Evolutionary conservation across 1,139 yeast genomes (phyloP).

Genomic region (Scheffersomyces parashehatae): DNA sequence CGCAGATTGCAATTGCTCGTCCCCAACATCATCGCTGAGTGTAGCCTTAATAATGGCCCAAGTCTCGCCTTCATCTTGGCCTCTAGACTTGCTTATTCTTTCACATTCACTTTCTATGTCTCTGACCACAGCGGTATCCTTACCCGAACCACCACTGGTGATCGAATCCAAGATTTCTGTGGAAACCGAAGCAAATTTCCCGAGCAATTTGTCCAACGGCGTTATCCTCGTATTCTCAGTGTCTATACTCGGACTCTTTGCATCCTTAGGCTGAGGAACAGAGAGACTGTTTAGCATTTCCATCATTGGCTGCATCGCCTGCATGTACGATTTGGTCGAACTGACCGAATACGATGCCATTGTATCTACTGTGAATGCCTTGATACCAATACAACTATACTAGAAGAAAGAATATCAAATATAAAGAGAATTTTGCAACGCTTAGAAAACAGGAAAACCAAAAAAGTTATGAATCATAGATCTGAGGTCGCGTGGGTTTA

Average conservation of each 20-base stretch:
- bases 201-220: constrained; percentile 28
- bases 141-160: constrained; percentile 16
- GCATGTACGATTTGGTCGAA: constrained; percentile 77
- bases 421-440: not conserved
- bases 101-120: constrained; percentile 30
- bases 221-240: constrained; percentile 29
- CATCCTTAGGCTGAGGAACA: constrained; percentile 14
- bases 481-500: not conserved
- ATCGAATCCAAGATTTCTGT: constrained; percentile 35
- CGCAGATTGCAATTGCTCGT: constrained; percentile 64
- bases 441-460: not conserved
- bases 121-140: constrained; percentile 10
- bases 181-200: constrained; percentile 32
- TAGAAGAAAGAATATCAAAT: not conserved
- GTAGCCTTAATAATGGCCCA: constrained; percentile 25
- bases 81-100: constrained; percentile 27
- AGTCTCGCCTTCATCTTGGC: constrained; percentile 24
- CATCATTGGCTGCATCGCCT: constrained; percentile 70
- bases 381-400: no score
- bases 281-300: constrained; percentile 40
- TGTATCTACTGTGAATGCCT: not conserved
- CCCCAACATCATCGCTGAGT: constrained; percentile 31
- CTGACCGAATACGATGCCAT: constrained; percentile 48
- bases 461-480: not conserved
- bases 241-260: constrained; percentile 22